Base-by-base conservation (phyloP, 441 rosid species). In the Croton setiger region DNA sequence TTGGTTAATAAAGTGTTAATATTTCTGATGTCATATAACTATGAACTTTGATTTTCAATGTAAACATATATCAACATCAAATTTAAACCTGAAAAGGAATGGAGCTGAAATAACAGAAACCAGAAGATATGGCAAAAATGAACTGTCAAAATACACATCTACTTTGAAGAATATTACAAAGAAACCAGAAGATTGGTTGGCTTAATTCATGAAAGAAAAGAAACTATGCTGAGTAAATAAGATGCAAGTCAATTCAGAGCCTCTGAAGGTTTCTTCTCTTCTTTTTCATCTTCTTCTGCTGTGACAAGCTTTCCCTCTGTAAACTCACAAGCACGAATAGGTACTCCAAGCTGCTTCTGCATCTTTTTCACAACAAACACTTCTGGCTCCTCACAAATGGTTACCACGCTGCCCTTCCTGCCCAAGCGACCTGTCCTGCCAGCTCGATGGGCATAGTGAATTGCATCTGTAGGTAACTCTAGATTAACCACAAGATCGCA, bases 401-500 rank as follows among this genome's bases (percentile, higher is more conserved):
- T 84, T 36, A 89, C 88, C 77, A 93, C 97, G 35, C 74, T 82
- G 49, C 97, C 96, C 83, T 78, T 89, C 80, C 97, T 85, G 23
- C 98, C 97, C 66, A 91, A 88, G 79, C 90, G 77, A n/a, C 94
- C 96, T 0, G 94, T 85, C 66, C 96, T 78, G 67, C 97, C 96
- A 59, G 93, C 97, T 55, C 95, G 79, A 71, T 91, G 97, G 9
- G 93, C 97, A 64, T 88, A 87, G 71, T 91, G 97, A 60, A 87
- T 80, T 15, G 90, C 77, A 65, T 89, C 95, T 0, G 92, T 87
- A 17, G 95, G 97, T 70, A 89, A 80, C 60, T 83, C 96, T 49
- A 93, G 85, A 83, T 89, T 91, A 61, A 91, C 91, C 75, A 91
- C 97, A 17, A 91, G 88, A 72, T 91, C 98, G 65, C 98, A 90